phyloP scores from a whole-genome alignment of 129 eudicot species.

The Pulicaria dysenterica region DNA sequence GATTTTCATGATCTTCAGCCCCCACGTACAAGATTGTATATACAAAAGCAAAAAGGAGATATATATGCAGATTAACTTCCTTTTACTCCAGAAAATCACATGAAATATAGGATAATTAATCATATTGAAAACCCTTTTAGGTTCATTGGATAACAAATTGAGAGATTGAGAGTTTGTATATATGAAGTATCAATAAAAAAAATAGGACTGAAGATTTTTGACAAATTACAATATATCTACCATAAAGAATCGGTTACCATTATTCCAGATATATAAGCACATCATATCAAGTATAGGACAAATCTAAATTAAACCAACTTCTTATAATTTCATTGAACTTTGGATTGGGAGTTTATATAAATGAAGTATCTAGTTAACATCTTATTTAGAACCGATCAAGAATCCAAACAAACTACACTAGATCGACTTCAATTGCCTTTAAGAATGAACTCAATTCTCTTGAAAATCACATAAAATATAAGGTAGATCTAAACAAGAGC shows the following conservation, averaged over 20 bases:
- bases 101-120: not conserved
- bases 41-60: not conserved
- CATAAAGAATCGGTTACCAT: not conserved
- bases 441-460: not conserved
- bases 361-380: not conserved
- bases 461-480: not conserved
- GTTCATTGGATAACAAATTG: not conserved
- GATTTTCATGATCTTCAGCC: slow-evolving; percentile 11
- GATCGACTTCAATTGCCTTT: too few relatives aligned
- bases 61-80: too few relatives aligned
- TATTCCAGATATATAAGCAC: not conserved
- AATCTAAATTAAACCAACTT: not conserved
- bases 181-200: not conserved
- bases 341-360: not conserved
- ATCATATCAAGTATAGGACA: not conserved
- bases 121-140: not conserved
- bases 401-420: too few relatives aligned
- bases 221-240: not conserved
- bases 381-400: too few relatives aligned
- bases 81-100: not conserved
- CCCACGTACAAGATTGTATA: not conserved
- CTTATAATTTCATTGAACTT: not conserved
- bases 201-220: not conserved
- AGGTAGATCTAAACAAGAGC: not conserved
- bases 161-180: not conserved